Base-by-base conservation (phyloP, 2,329 filamentous ascomycete species). In the Ophiostoma ulmi region DNA sequence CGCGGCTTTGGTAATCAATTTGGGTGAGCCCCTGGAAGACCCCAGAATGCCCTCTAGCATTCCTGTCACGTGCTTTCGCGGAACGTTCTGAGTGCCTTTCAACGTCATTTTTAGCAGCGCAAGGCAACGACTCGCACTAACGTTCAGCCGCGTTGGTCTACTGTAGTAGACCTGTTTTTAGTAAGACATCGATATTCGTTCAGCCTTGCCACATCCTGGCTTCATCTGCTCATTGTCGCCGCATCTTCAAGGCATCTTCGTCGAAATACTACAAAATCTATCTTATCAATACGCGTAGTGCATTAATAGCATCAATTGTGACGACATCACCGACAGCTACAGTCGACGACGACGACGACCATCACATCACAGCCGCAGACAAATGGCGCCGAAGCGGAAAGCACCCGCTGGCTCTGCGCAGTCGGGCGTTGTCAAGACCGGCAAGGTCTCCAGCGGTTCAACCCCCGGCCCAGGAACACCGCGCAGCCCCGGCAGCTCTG, bases 351-450 rank as follows among this genome's bases (percentile, higher is more conserved):
- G 52, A 35, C 26, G 14, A 6, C 52, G n/a, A 22, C 52, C 8
- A 17, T 10, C 11, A 20, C 44, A 48, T 17, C 44, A 26, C 20
- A 17, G 55, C 55, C 14, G 14, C 26, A 13, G 8, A 2, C 8
- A 20, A 31, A 65, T 93, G 90, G 86, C 90, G 73, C 83, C 85
- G 22, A 93, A 93, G 81, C 86, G 90, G 77, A 92, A 92, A 81
- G 90, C 90, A 77, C 78, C 72, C 75, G 77, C 77, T 82, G 80
- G 75, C 81, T 81, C 71, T 1, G 64, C 68, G 26, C 80, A 82
- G 71, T 84, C 82, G 69, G 80, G 80, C 55, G 77, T 81, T 3
- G 17, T 68, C 38, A 90, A 90, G 79, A 82, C 82, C 39, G 85
- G 86, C 71, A 85, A 83, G 76, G 81, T 83, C 22, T 89, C 87